phyloP scores from a whole-genome alignment of 2,329 filamentous ascomycete genomes.

The Trichoderma guizhouense region DNA sequence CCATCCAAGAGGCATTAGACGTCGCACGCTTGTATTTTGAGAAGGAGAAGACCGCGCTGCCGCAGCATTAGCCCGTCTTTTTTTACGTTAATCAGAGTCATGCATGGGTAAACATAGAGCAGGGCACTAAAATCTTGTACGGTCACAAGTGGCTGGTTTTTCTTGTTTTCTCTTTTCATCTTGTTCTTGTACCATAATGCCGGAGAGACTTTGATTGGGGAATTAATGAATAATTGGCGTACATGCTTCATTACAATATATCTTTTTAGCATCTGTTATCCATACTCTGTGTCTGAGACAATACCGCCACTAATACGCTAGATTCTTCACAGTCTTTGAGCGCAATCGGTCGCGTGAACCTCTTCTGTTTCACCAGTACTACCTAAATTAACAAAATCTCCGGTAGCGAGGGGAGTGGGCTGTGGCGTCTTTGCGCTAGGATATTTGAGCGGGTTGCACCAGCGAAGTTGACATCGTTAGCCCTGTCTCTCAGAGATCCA shows the following conservation, averaged over 20 bases:
- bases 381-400: neutral
- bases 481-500: neutral
- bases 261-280: neutral
- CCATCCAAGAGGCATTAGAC: neutral
- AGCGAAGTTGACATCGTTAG: neutral
- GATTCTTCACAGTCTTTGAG: neutral
- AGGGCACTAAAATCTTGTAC: neutral
- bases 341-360: neutral
- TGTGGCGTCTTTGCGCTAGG: neutral
- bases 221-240: neutral
- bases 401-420: neutral
- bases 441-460: neutral
- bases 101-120: neutral
- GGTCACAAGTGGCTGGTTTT: neutral
- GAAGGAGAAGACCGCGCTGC: neutral
- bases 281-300: neutral
- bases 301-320: neutral
- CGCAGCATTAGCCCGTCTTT: neutral
- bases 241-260: neutral
- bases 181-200: neutral
- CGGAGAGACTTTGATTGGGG: neutral
- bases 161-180: neutral
- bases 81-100: neutral
- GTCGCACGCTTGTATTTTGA: conserved; percentile 12
- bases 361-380: neutral